Conservation (phyloP, 1,139 yeast genomes). For the Kluyveromyces sp. region DNA sequence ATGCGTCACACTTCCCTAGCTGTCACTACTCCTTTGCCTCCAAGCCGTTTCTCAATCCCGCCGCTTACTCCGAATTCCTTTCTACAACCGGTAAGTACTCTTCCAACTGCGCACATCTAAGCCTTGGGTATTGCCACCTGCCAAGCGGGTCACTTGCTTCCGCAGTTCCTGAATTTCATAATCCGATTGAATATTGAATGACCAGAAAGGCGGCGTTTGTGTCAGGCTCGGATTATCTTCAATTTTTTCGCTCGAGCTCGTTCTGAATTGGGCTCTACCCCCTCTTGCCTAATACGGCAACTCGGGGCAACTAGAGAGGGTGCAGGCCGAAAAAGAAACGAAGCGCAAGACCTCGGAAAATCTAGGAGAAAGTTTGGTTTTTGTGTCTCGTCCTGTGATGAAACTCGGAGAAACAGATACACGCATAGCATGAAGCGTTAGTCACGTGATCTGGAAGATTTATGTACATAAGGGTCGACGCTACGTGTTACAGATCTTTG, state of each 20-base stretch:
- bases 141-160: not conserved
- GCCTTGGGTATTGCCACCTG: too few species aligned
- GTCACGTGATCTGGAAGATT: too few species aligned
- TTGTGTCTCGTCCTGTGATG: too few species aligned
- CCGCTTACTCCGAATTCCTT: not conserved
- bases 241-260: too few species aligned
- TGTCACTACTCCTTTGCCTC: not conserved
- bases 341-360: too few species aligned
- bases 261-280: not conserved
- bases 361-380: too few species aligned
- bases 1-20: not conserved
- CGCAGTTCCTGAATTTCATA: not conserved
- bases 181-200: not conserved
- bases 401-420: too few species aligned
- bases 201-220: not conserved
- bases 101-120: too few species aligned
- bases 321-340: not conserved
- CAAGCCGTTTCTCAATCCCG: not conserved
- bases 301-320: too few species aligned
- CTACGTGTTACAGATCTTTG: slow-evolving; percentile 20
- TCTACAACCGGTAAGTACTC: not conserved
- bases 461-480: not conserved
- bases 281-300: not conserved
- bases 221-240: not conserved
- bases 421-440: too few species aligned